Evolutionary conservation across 2,329 filamentous ascomycete genomes (phyloP), one percentile per base, ranked within the genome.

Genomic region (Fusarium neocosmosporiellum): DNA sequence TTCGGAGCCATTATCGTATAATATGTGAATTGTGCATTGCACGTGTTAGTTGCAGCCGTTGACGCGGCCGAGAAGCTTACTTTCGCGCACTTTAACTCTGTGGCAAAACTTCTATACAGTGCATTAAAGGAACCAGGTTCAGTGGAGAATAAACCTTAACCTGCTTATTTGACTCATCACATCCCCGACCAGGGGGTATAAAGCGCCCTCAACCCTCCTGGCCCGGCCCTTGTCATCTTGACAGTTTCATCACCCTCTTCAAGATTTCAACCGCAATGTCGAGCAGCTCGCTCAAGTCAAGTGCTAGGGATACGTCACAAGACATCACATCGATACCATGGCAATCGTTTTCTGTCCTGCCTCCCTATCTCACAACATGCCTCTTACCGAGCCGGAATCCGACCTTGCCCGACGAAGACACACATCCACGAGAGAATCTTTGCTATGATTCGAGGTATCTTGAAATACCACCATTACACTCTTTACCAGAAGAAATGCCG

Each of bases 401-500:
- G 13, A 24, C 60, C 29, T 39, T 63, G n/a, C 48, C 60, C 9
- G n/a, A 63, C 27, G n/a, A 63, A 18, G n/a, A 33, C 10, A 57
- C 8, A 46, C 24, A 46, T 29, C 14, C 34, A 46, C 18, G 13
- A 57, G 13, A 63, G 18, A 34, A 18, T 55, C 22, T 31, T 55
- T 2, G 50, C 16, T 48, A 64, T 58, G 27, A 64, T 58, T 18
- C 50, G 7, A 64, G 10, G 37, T 64, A 50, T 59, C 37, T 64
- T 7, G 27, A 58, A 29, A 58, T 20, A 39, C 33, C 39, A 36
- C 13, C 39, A 48, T 36, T 48, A 37, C 16, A 59, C 50, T 58
- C 22, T 31, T 50, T 64, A 31, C 50, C 39, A 58, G 53, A 58
- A 48, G 53, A 58, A 48, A 64, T 64, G 18, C 37, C 31, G 16